phyloP scores from a whole-genome alignment of 1,284 basidiomycete genomes.

The Boletellus deceptivus region DNA sequence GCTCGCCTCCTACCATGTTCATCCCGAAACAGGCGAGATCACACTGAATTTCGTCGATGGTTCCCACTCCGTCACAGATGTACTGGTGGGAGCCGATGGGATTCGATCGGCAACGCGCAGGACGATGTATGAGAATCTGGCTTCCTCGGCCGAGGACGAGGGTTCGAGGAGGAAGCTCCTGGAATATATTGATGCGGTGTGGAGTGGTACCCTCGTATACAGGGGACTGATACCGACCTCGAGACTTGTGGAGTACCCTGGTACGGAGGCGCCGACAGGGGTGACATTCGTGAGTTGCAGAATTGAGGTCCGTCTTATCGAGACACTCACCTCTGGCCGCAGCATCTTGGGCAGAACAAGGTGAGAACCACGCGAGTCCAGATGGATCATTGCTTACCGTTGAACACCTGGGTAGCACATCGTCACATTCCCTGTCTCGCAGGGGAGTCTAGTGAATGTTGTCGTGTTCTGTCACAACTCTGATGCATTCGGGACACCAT shows the following conservation, averaged over 20 bases:
- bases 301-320: not conserved
- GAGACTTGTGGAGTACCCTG: constrained; percentile 26
- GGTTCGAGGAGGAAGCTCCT: constrained; percentile 7
- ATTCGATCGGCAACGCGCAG: constrained; percentile 22
- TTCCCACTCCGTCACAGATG: constrained; percentile 30
- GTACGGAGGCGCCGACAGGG: constrained; percentile 34
- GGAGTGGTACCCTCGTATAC: constrained; percentile 23
- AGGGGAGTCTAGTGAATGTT: constrained; percentile 43
- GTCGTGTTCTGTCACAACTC: constrained; percentile 37
- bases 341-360: constrained; percentile 46
- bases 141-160: constrained; percentile 5
- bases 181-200: constrained; percentile 16
- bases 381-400: not conserved
- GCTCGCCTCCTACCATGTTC: constrained; percentile 26
- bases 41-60: constrained; percentile 34
- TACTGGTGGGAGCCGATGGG: constrained; percentile 35
- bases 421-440: constrained; percentile 44
- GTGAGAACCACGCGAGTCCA: constrained; percentile 29
- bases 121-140: constrained; percentile 18
- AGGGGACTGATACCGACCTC: constrained; percentile 15
- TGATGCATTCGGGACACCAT: constrained; percentile 35
- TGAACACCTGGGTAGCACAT: constrained; percentile 35
- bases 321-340: not conserved
- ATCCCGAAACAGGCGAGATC: constrained; percentile 12
- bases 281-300: constrained; percentile 35